A percentile compares a stretch with the other conserved stretches of the same genome.
Evolutionary conservation across 306 rosid genomes (phyloP).

Genomic region (Inga laurina): DNA sequence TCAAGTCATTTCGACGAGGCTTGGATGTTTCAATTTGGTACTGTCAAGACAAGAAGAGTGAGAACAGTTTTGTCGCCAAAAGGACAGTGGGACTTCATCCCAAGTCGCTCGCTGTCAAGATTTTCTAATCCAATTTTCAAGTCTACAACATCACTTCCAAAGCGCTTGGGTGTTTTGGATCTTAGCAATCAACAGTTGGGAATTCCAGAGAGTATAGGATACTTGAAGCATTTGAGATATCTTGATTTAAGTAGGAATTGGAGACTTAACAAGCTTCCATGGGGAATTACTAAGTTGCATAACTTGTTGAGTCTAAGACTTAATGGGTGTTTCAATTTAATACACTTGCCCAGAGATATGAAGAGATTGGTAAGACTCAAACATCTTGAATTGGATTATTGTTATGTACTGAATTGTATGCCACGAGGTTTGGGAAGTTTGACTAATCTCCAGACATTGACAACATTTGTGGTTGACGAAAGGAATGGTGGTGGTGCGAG

Average conservation of each 20-base stretch:
- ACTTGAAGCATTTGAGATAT: constrained; percentile 9
- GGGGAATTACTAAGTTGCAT: rapidly evolving
- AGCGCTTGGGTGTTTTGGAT: not conserved
- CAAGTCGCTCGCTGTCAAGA: not conserved
- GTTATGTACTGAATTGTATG: rapidly evolving
- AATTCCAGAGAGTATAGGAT: not conserved
- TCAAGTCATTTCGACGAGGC: not conserved
- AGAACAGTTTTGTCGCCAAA: not conserved
- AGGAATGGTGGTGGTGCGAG: too few relatives aligned
- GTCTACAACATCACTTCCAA: not conserved
- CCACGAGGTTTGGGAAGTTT: too few relatives aligned
- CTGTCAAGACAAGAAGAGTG: not conserved
- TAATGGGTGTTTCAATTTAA: rapidly evolving
- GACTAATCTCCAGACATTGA: too few relatives aligned
- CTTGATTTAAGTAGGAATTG: not conserved
- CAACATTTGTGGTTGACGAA: too few relatives aligned
- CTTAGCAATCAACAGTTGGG: not conserved
- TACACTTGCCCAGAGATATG: not conserved
- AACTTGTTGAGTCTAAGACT: not conserved
- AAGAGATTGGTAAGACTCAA: not conserved
- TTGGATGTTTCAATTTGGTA: not conserved
- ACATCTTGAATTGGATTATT: not conserved
- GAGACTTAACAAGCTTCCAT: not conserved
- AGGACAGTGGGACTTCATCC: not conserved
- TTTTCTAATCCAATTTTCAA: too few relatives aligned